phyloP scores from a whole-genome alignment of 176 grass and related monocot species.

The bread wheat (Triticum aestivum) region IWGSC_CS_RefSeq_v2.1 NC_057801.1:493017288-493017787 shows the following conservation, averaged over 20 bases:
- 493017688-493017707: no score
- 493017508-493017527: constrained; percentile 78
- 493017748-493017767: no score
- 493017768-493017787: no score
- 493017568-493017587: constrained; percentile 54
- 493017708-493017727: no score
- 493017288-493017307: background rate
- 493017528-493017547: constrained; percentile 56
- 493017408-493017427: constrained; percentile 51
- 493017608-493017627: background rate
- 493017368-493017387: constrained; percentile 77
- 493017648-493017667: background rate
- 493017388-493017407: constrained; percentile 77
- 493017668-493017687: no score
- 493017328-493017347: constrained; percentile 71
- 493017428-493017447: background rate
- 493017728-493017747: no score
- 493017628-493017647: constrained; percentile 28
- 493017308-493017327: constrained; percentile 41
- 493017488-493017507: background rate
- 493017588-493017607: constrained; percentile 47
- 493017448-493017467: background rate
- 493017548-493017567: constrained; percentile 59
- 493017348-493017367: constrained; percentile 72
- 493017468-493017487: background rate